These are phyloP conservation scores for Tricholoma bakamatsutake DNA, from an alignment of 768 basidiomycete genomes.

Conservation along the genomic window DNA sequence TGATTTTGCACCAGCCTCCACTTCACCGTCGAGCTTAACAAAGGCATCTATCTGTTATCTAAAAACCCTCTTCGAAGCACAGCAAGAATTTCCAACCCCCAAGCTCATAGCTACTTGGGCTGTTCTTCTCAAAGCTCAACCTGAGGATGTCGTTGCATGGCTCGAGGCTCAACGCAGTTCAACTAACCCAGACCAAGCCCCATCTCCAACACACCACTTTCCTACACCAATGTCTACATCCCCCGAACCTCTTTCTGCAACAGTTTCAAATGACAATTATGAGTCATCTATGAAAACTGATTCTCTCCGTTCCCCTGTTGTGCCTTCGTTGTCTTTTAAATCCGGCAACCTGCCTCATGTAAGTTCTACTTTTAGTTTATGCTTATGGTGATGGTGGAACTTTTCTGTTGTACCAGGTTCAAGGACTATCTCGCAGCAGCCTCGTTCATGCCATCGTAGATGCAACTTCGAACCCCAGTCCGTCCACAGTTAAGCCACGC, in stretches of 20 bases:
- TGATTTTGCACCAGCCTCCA: not conserved
- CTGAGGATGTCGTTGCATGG: slow-evolving; percentile 20
- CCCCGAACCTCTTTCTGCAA: slow-evolving; percentile 15
- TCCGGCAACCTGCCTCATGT: slow-evolving; percentile 6
- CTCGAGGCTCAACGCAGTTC: slow-evolving; percentile 7
- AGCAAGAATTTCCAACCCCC: slow-evolving; percentile 16
- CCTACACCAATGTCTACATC: slow-evolving; percentile 20
- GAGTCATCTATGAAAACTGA: slow-evolving; percentile 10
- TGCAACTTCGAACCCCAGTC: slow-evolving; percentile 8
- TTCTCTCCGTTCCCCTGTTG: slow-evolving; percentile 12
- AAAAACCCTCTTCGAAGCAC: slow-evolving; percentile 13
- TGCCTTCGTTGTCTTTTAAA: slow-evolving; percentile 4
- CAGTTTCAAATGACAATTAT: not conserved
- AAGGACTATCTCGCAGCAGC: slow-evolving; percentile 2
- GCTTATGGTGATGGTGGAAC: not conserved
- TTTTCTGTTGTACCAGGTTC: not conserved
- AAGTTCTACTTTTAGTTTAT: not conserved
- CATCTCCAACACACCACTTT: slow-evolving; percentile 11
- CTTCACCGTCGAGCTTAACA: slow-evolving; percentile 15
- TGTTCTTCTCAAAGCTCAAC: slow-evolving; percentile 16
- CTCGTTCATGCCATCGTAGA: slow-evolving; percentile 17
- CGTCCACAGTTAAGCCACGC: not conserved
- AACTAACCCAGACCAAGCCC: not conserved
- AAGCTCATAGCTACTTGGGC: slow-evolving; percentile 28
- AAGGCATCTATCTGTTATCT: slow-evolving; percentile 18